Base-by-base conservation (phyloP, 169 alveolate species). In the Plasmodium vivax region DNA sequence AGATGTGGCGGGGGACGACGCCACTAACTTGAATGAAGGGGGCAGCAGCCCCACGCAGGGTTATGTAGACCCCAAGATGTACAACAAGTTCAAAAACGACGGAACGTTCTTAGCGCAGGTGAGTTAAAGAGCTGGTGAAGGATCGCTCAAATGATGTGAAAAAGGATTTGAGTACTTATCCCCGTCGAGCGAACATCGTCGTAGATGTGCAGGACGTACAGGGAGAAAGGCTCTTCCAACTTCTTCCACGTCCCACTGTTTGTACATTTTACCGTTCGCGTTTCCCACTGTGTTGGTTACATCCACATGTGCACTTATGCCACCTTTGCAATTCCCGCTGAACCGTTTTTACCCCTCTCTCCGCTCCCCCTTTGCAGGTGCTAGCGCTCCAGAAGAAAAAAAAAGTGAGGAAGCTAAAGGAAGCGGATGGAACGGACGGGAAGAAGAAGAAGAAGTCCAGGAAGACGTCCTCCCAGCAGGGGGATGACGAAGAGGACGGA, bases 61-160 rank as follows among this genome's bases (percentile, higher is more conserved):
- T 74, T 27, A 34, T 77, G 51, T 87, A 5, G 93, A 87, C 81
- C 93, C 93, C 27, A 87, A 87, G 71, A 87, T 16, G 93, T 87
- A 87, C 68, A 87, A 87, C 45, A 87, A 87, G 32, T 87, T 87
- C 47, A 75, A 87, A 77, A 77, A 87, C 72, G 93, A 87, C 72
- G 93, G 93, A 34, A 54, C 93, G 12, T 87, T 87, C 41, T 87
- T 87, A 32, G 82, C 79, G 12, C 87, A 87, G 81, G 93, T 87
- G 72, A 23, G 87, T 81, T 81, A 47, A 81, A 47, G 19, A 81
- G 16, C 6, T 54, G 32, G 72, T 30, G 4, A 58, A 12, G 72
- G 23, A 83, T 34, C 8, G 36, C 38, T 16, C 38, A 68, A 62
- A 62, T 62, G 58, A 12, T 10, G 19, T 47, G 45, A 38, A 38